Conservation (phyloP, 2,329 filamentous ascomycete species). For the Colletotrichum karsti region DNA sequence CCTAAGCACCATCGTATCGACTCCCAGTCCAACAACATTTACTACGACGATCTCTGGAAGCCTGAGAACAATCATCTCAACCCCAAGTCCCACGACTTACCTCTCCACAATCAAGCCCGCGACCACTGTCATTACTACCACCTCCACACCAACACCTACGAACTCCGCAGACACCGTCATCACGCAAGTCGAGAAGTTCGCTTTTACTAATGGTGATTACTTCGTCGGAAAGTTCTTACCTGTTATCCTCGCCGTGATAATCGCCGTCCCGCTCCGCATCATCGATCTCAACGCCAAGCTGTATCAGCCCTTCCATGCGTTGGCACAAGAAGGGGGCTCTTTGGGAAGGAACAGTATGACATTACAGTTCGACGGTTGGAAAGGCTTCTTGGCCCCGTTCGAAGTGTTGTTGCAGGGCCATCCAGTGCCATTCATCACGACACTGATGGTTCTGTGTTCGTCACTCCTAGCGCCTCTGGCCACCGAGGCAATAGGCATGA, state of each 20-base stretch:
- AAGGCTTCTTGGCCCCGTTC: slow-evolving; percentile 44
- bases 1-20: slow-evolving; percentile 18
- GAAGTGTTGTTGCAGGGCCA: slow-evolving; percentile 42
- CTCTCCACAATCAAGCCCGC: slow-evolving; percentile 33
- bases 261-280: slow-evolving; percentile 48
- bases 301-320: slow-evolving; percentile 53
- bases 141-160: slow-evolving; percentile 21
- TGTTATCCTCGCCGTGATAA: slow-evolving; percentile 45
- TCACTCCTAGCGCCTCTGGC: slow-evolving; percentile 48
- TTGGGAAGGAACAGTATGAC: slow-evolving; percentile 50
- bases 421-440: slow-evolving; percentile 46
- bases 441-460: slow-evolving; percentile 42
- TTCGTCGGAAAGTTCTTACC: slow-evolving; percentile 53
- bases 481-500: slow-evolving; percentile 48
- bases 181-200: slow-evolving; percentile 32
- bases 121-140: slow-evolving; percentile 34
- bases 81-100: slow-evolving; percentile 34
- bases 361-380: slow-evolving; percentile 48
- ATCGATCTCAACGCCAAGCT: slow-evolving; percentile 49
- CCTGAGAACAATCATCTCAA: slow-evolving; percentile 38
- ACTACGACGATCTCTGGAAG: slow-evolving; percentile 37
- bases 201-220: slow-evolving; percentile 39
- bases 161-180: slow-evolving; percentile 18
- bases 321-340: slow-evolving; percentile 46
- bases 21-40: slow-evolving; percentile 30